Evolutionary conservation across 371 early-diverging fungal species (phyloP).

Genomic region (Mortierella sp.): DNA sequence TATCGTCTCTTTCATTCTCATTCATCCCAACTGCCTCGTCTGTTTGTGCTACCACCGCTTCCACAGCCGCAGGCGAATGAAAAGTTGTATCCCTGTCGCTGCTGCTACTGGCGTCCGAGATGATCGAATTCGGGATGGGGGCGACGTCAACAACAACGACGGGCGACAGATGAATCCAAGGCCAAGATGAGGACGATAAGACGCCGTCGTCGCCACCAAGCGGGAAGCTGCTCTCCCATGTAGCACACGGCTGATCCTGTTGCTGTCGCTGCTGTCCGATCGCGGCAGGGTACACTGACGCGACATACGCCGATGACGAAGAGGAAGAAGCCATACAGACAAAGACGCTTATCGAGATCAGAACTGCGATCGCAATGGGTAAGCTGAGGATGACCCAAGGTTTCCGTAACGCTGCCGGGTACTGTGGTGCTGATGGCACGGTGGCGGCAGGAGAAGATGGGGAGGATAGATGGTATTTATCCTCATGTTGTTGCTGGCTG

Average conservation of each 20-base stretch:
- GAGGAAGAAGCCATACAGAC: constrained; percentile 16
- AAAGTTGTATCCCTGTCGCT: too few relatives aligned
- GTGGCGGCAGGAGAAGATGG: neutral
- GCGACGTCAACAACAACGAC: neutral
- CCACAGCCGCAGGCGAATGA: neutral
- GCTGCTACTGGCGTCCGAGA: neutral
- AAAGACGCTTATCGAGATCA: constrained; percentile 27
- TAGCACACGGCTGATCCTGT: neutral
- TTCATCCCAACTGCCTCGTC: neutral
- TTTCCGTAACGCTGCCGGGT: neutral
- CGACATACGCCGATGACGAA: neutral
- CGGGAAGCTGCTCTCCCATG: neutral
- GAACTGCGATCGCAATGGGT: constrained; percentile 22
- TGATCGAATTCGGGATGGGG: too few relatives aligned
- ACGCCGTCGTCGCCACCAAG: neutral
- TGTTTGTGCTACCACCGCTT: neutral
- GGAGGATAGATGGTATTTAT: neutral
- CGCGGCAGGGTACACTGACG: neutral
- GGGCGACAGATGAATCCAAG: neutral
- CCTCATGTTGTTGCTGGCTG: neutral
- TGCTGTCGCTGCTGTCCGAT: neutral
- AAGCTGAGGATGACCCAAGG: constrained; percentile 25
- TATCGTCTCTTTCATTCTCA: neutral
- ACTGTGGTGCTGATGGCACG: neutral
- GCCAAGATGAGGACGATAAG: constrained; percentile 11